A percentile compares a stretch with the other conserved stretches of the same genome.
Evolutionary conservation across 306 rosid genomes (phyloP).

Genomic region (Cucurbita pepo): DNA sequence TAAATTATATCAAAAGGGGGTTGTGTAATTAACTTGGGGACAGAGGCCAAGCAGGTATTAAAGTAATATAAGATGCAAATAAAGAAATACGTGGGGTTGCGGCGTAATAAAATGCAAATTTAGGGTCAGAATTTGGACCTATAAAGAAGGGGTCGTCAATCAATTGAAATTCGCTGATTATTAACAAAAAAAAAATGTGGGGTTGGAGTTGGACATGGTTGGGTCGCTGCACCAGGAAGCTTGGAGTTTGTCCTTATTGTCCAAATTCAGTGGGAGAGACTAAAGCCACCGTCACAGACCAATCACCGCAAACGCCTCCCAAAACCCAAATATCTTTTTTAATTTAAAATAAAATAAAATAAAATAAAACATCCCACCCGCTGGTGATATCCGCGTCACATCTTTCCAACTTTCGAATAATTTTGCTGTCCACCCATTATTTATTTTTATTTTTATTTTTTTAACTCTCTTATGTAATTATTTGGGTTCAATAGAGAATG

Average conservation of each 20-base stretch:
- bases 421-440: background rate
- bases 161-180: background rate
- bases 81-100: background rate
- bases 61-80: background rate
- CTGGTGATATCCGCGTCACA: slow-evolving; percentile 1
- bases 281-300: background rate
- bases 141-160: background rate
- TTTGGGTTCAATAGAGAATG: background rate
- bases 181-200: background rate
- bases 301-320: background rate
- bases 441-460: background rate
- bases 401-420: background rate
- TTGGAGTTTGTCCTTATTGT: slow-evolving; percentile 5
- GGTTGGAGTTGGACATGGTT: background rate
- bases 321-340: background rate
- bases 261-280: slow-evolving; percentile 4
- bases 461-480: background rate
- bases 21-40: background rate
- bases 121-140: background rate
- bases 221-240: slow-evolving; percentile 3
- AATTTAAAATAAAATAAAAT: background rate
- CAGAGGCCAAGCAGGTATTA: too few relatives aligned
- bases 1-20: background rate
- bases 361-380: background rate
- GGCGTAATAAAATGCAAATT: background rate